Percentiles rank a stretch among this genome's conserved stretches.
These are phyloP conservation scores for Capsicum rhomboideum DNA, from an alignment of 257 asterid species.

Conservation along the genomic window DNA sequence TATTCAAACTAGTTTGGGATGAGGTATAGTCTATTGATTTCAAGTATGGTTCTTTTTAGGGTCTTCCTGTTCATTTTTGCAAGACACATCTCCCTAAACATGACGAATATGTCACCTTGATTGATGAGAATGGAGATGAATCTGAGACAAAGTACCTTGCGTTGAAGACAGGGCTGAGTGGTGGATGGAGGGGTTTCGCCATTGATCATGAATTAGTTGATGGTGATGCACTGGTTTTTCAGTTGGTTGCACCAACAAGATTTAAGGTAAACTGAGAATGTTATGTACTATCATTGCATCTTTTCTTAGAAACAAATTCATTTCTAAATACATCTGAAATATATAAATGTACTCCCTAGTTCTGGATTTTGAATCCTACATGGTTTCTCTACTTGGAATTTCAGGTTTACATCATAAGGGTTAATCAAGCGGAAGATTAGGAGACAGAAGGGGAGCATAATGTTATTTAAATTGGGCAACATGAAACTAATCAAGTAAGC, in stretches of 20 bases:
- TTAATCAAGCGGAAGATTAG: constrained; percentile 24
- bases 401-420: constrained; percentile 47
- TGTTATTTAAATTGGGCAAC: neutral
- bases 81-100: constrained; percentile 28
- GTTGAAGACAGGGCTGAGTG: constrained; percentile 49
- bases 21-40: neutral
- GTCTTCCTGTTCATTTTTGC: constrained; percentile 49
- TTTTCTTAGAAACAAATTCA: neutral
- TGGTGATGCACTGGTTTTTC: constrained; percentile 65
- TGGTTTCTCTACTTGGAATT: neutral
- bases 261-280: constrained; percentile 34
- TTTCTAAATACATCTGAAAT: neutral
- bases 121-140: constrained; percentile 41
- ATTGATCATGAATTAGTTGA: constrained; percentile 45
- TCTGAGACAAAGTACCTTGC: constrained; percentile 35
- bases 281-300: neutral
- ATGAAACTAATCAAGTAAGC: neutral
- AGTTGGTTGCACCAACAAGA: constrained; percentile 27
- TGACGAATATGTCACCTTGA: constrained; percentile 24
- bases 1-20: neutral
- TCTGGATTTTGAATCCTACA: neutral
- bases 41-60: constrained; percentile 16
- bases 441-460: neutral
- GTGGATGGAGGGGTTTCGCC: constrained; percentile 69
- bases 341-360: neutral